These are phyloP conservation scores for Saccharomycopsis sp. DNA, from an alignment of 805 yeast genomes.

Conservation along the genomic window DNA sequence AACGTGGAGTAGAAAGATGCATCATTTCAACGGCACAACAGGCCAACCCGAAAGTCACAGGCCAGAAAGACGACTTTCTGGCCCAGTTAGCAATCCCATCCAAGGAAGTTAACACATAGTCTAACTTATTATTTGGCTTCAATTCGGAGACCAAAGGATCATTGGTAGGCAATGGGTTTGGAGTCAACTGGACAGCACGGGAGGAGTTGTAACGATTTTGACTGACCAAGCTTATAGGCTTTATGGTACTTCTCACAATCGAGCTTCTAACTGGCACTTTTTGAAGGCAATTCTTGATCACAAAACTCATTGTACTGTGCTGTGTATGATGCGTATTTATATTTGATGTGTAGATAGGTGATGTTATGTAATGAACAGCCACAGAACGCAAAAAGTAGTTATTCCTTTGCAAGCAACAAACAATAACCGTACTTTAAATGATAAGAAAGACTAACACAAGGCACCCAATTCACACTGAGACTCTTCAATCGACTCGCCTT, in stretches of 20 bases:
- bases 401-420: not conserved
- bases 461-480: not conserved
- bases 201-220: slow-evolving; percentile 18
- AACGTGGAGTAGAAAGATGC: slow-evolving; percentile 87
- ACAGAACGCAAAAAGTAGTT: not conserved
- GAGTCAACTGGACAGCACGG: slow-evolving; percentile 32
- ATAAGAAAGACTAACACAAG: not conserved
- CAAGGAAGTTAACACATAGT: slow-evolving; percentile 74
- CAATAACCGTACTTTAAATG: not conserved
- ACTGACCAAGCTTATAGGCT: not conserved
- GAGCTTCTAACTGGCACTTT: slow-evolving; percentile 11
- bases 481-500: not conserved
- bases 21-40: slow-evolving; percentile 95
- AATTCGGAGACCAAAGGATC: slow-evolving; percentile 64
- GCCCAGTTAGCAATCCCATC: slow-evolving; percentile 88
- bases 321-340: not conserved
- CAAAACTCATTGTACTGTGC: slow-evolving; percentile 17
- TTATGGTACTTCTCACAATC: not conserved
- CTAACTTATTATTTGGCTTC: slow-evolving; percentile 54
- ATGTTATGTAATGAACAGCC: not conserved
- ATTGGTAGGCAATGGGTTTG: slow-evolving; percentile 53
- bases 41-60: slow-evolving; percentile 85
- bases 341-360: not conserved
- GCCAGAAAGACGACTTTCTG: slow-evolving; percentile 88
- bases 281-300: slow-evolving; percentile 11